Conservation (phyloP, 2,329 filamentous ascomycete species). For the Dendrostoma leiphaemia region DNA sequence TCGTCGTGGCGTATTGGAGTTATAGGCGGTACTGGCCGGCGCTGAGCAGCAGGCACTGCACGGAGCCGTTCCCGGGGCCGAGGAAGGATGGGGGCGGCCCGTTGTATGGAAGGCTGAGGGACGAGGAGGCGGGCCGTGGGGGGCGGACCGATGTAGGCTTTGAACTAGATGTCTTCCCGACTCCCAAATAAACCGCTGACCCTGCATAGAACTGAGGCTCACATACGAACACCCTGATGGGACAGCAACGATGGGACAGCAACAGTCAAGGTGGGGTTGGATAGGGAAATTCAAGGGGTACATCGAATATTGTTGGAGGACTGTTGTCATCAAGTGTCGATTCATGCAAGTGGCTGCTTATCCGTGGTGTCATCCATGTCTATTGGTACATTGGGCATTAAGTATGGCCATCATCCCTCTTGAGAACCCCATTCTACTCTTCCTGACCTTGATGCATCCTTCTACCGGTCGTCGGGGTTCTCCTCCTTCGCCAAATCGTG, state of each 20-base stretch:
- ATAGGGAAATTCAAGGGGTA: background rate
- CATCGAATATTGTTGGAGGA: no score
- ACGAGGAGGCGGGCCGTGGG: constrained; percentile 48
- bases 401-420: constrained; percentile 9
- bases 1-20: constrained; percentile 61
- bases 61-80: constrained; percentile 56
- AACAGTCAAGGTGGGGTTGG: background rate
- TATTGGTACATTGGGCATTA: constrained; percentile 29
- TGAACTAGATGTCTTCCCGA: constrained; percentile 30
- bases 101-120: constrained; percentile 44
- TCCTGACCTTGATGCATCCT: background rate
- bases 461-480: constrained; percentile 63
- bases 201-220: constrained; percentile 2
- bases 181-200: constrained; percentile 19
- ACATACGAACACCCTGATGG: background rate
- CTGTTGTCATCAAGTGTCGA: background rate
- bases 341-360: constrained; percentile 11
- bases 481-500: constrained; percentile 91
- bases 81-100: constrained; percentile 21
- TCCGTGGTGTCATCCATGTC: constrained; percentile 16
- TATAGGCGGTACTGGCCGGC: constrained; percentile 64
- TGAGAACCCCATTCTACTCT: background rate
- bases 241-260: background rate
- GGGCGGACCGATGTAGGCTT: constrained; percentile 35
- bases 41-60: constrained; percentile 49